Base-by-base conservation (phyloP, 805 yeast genomes). In the Grigorovia transvaalensis region DNA sequence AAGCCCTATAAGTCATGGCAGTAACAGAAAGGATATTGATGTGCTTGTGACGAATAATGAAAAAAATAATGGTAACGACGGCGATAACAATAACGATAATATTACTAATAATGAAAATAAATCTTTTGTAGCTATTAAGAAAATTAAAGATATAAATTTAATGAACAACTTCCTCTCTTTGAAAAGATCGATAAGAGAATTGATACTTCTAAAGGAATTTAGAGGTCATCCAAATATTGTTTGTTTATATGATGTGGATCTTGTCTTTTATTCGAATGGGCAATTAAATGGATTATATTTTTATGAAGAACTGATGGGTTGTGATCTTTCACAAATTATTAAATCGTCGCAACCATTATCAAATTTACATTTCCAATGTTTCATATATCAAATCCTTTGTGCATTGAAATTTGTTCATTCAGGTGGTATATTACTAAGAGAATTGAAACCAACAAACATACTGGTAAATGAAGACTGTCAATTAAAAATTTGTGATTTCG, bases 271-370 rank as follows among this genome's bases (percentile, higher is more conserved):
- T 51, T 69, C 75, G 47, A 87, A 89, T 19, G 77, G 81, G 57
- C 79, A 80, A 53, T 89, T 91, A 73, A 89, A 90, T 69, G 99
- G 95, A 62, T 77, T 93, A 13, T 91, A 91, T 59, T 73, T 91
- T 8, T 91, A 91, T 63, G 98, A 93, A 68, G 99, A 91, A 70
- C 74, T 91, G 59, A 90, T 91, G 98, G 98, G 90, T 68, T 90
- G 97, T 69, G 99, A 91, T 69, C 83, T 91, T 87, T 96, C 89
- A 68, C 97, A 91, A 68, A 91, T 91, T 62, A 91, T 91, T 55
- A 77, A 95, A 58, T 86, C 96, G 9, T 89, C 89, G 15, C 98
- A 93, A 68, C 86, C 95, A 0, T 74, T 91, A 57, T 87, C 96
- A 1, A 97, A 91, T 64, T 86, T 89, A 40, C 98, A 93, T 67